phyloP scores from a whole-genome alignment of 257 asterid species.

The Fraxinus pennsylvanica region DNA sequence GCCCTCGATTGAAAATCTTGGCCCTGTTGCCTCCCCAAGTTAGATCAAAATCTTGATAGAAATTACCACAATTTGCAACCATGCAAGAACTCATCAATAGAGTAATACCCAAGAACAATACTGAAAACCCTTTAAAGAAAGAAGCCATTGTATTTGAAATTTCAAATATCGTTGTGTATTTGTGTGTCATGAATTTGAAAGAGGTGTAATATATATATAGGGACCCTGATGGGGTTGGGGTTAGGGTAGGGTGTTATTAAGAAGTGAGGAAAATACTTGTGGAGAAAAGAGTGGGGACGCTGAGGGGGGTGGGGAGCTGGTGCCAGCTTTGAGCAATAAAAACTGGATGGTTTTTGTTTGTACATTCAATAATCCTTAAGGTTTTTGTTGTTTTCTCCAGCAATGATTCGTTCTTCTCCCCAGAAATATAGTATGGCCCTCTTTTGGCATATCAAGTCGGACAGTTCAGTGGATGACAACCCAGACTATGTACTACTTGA shows the following conservation, averaged over 20 bases:
- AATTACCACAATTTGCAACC: slow-evolving; percentile 38
- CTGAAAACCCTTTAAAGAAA: slow-evolving; percentile 22
- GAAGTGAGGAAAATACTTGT: slow-evolving; percentile 42
- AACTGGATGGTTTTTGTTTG: slow-evolving; percentile 39
- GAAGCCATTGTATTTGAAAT: slow-evolving; percentile 23
- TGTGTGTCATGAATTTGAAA: slow-evolving; percentile 24
- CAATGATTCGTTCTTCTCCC: slow-evolving; percentile 36
- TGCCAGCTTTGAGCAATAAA: slow-evolving; percentile 56
- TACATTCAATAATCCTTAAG: slow-evolving; percentile 10
- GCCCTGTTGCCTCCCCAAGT: slow-evolving; percentile 59
- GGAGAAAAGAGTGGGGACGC: slow-evolving; percentile 20
- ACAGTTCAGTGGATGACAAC: slow-evolving; percentile 56
- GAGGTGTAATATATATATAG: slow-evolving; percentile 24
- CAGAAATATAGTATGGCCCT: slow-evolving; percentile 26
- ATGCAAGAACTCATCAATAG: slow-evolving; percentile 27
- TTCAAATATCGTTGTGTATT: background rate
- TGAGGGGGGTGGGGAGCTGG: slow-evolving; percentile 35
- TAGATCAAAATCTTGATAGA: slow-evolving; percentile 49
- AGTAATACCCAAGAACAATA: slow-evolving; percentile 14
- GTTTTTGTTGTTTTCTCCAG: slow-evolving; percentile 20
- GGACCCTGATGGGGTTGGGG: slow-evolving; percentile 2
- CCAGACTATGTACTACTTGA: slow-evolving; percentile 17
- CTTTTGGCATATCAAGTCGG: slow-evolving; percentile 29
- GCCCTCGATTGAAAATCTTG: slow-evolving; percentile 51
- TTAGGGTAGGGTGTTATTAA: slow-evolving; percentile 26